Evolutionary conservation across 192 early-diverging fungal species (phyloP), one percentile per base, ranked within the genome.

Genomic region (Rhizophagus prolifer): DNA sequence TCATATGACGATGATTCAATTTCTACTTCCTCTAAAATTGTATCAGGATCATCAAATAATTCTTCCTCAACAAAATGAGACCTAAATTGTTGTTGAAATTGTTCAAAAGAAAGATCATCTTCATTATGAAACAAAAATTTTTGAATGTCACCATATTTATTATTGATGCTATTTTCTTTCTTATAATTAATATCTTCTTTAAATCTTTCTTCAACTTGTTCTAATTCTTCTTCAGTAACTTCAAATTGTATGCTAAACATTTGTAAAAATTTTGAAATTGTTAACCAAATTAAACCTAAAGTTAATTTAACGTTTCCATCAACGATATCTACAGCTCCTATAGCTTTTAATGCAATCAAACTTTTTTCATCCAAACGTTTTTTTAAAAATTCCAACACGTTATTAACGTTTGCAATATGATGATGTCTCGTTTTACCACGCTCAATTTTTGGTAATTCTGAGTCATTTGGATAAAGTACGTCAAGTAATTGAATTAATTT

Each of bases 251-350:
- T 28, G 26, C 28, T 19, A 25, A 58, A 16, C 62, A 65, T 28
- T 31, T 75, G 44, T 26, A 65, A 26, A 64, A 65, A 65, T 47
- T 75, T 75, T 64, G 74, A 63, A 58, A 66, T 75, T 30, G 47
- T 50, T 31, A 75, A 30, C 60, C 62, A 75, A 47, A 75, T 30
- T 65, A 75, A 75, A 47, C 74, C 74, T 30, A 75, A 47, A 50
- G 74, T 75, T 25, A 75, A 75, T 50, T 75, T 75, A 21, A 75
- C 74, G 30, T 65, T 75, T 12, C 74, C 74, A 65, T 75, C 74
- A 26, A 75, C 74, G 13, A 75, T 65, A 65, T 75, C 74, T 21
- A 65, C 74, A n/a, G 74, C 26, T 21, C 74, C 74, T 34, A 75
- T 75, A 30, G 74, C 74, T 30, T 64, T 2, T 50, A 75, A 75